Base-by-base conservation (phyloP, 805 yeast genomes). In the Candida stauntonica region DNA sequence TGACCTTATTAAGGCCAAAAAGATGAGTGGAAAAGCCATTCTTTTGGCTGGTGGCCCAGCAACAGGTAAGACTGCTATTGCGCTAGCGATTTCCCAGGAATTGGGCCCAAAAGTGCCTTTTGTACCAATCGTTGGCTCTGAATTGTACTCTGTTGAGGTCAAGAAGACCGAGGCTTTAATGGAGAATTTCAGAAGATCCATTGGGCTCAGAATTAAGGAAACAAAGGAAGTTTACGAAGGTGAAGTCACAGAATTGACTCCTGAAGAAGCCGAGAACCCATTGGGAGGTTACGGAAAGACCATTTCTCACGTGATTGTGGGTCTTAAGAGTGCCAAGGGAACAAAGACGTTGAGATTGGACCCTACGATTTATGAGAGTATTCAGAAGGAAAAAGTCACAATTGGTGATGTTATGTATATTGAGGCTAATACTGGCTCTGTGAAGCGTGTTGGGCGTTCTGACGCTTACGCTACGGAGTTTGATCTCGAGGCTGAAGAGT, bases 381-480 rank as follows among this genome's bases (percentile, higher is more conserved):
- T 91, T 58, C 94, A 91, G 59, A 89, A 91, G 70, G 99, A 93
- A 62, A 79, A 89, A 52, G 95, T 93, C 13, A 74, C 89, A 26
- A 83, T 91, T 18, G 99, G 99, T 37, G 99, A 93, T 64, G 97
- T 93, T 36, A 88, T 93, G 47, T 91, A 94, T 60, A 87, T 93
- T 49, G 99, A 93, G 66, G 86, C 97, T 42, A 91, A 94, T 57
- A 91, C 97, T 13, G 99, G 99, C 29, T 87, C 96, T 17, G 96
- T 93, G 29, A 91, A 91, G 58, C 75, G 98, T 57, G 95, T 93
- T 18, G 99, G 99, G 37, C 77, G 99, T 62, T 85, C 95, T n/a
- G 98, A 93, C 62, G 96, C 97, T 0, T 88, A 88, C 57, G 97
- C 99, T 17, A 88, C 99, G 8, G 99, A 93, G 66, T 93, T 89